Evolutionary conservation across 2,329 filamentous ascomycete genomes (phyloP).

Genomic region (Aspergillus neoniger): DNA sequence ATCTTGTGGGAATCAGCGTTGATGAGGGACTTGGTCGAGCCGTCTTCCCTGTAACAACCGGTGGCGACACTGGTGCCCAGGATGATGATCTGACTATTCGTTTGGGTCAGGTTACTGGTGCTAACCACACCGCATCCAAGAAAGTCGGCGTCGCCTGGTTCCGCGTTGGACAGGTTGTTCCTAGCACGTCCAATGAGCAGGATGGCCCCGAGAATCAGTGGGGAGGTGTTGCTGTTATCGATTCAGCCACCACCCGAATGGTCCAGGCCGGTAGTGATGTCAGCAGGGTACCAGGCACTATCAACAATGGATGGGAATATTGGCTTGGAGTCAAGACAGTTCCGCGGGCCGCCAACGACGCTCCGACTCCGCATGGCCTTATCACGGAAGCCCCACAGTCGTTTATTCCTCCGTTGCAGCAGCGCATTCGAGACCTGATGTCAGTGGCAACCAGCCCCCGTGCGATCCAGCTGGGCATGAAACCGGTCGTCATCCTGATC

Average conservation of each 20-base stretch:
- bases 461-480: slow-evolving; percentile 82
- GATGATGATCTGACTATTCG: slow-evolving; percentile 68
- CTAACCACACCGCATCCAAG: slow-evolving; percentile 42
- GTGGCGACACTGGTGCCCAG: slow-evolving; percentile 59
- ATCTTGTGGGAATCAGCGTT: slow-evolving; percentile 84
- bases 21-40: slow-evolving; percentile 82
- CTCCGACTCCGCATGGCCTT: slow-evolving; percentile 39
- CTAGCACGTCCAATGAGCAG: slow-evolving; percentile 50
- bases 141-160: slow-evolving; percentile 80
- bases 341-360: slow-evolving; percentile 49
- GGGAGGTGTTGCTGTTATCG: slow-evolving; percentile 84
- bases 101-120: slow-evolving; percentile 36
- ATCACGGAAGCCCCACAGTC: slow-evolving; percentile 39
- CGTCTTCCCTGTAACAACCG: slow-evolving; percentile 68
- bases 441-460: slow-evolving; percentile 84
- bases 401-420: slow-evolving; percentile 62
- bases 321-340: slow-evolving; percentile 77
- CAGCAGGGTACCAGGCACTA: slow-evolving; percentile 73
- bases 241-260: slow-evolving; percentile 83
- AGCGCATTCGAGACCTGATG: slow-evolving; percentile 79
- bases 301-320: slow-evolving; percentile 81
- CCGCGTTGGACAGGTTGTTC: slow-evolving; percentile 73
- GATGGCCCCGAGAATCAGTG: slow-evolving; percentile 70
- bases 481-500: slow-evolving; percentile 82
- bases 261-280: slow-evolving; percentile 87